Base-by-base conservation (phyloP, 2,329 filamentous ascomycete genomes). In the Lojkania enalia region DNA sequence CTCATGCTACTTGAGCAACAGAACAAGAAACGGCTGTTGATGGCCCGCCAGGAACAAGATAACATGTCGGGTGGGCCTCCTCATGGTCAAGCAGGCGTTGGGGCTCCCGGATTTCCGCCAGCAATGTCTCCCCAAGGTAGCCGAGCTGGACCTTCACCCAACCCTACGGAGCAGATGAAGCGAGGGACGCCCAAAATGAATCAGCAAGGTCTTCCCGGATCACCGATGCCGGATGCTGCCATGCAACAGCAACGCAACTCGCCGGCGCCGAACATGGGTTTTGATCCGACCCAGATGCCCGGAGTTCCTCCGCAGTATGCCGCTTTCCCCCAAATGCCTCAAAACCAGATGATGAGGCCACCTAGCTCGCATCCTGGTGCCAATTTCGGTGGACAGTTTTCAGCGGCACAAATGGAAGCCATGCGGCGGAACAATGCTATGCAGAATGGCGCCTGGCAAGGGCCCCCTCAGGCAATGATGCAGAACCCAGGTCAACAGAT, bases 1-100 rank as follows among this genome's bases (percentile, higher is more conserved):
- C 70, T 90, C 63, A 91, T 90, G 87, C 71, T 90, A 20, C 78
- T 91, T 7, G 87, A 91, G 68, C 88, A 91, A 70, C 86, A 91
- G 70, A 91, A 91, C 59, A 91, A 90, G 76, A 90, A 89, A 67
- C 77, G 87, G 12, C 76, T 90, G 16, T 82, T 89, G 75, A 89
- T 90, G 86, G 87, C 86, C 20, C 81, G 86, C 14, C 86, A 84
- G 70, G 83, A 90, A 65, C 87, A 92, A 68, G 88, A 91, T 52
- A 82, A 74, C 62, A 79, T 84, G 68, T 68, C 74, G 47, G 77
- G 77, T 39, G 33, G 16, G 21, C 33, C 33, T 12, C 76, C 77
- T 16, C 74, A 75, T 42, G 70, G 64, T 18, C 69, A 70, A 39
- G 64, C 66, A 42, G 80, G 77, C 33, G 79, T 48, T 20, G 79